Conservation (phyloP, 2,329 filamentous ascomycete species). For the Gliomastix tumulicola region DNA sequence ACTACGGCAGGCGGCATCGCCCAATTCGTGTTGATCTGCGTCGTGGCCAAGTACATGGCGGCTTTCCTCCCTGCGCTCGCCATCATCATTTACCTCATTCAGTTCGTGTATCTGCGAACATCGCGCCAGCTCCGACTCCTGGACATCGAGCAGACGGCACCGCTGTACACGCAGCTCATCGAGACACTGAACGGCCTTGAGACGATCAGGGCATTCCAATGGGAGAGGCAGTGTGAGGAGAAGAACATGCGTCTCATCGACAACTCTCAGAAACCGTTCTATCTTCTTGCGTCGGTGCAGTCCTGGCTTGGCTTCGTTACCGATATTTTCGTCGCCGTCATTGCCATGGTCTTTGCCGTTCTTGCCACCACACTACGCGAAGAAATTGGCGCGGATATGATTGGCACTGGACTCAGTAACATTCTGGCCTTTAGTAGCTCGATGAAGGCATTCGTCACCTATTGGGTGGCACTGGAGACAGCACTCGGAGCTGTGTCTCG, state of each 20-base stretch:
- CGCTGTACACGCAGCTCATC: constrained; percentile 40
- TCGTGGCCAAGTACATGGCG: constrained; percentile 10
- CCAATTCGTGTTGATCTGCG: constrained; percentile 11
- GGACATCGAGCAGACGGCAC: constrained; percentile 42
- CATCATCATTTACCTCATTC: constrained; percentile 8
- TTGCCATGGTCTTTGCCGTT: constrained; percentile 11
- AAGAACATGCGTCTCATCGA: constrained; percentile 27
- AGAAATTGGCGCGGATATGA: constrained; percentile 5
- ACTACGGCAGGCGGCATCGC: constrained; percentile 11
- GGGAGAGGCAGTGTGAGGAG: constrained; percentile 26
- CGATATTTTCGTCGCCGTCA: constrained; percentile 11
- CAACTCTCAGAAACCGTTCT: constrained; percentile 37
- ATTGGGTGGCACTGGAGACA: constrained; percentile 20
- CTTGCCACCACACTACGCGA: constrained; percentile 10
- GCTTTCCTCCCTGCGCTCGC: constrained; percentile 7
- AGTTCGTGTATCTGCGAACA: constrained; percentile 35
- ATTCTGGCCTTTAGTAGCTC: constrained; percentile 20
- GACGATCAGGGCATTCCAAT: constrained; percentile 42
- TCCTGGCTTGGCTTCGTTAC: constrained; percentile 15
- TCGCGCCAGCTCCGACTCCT: constrained; percentile 44
- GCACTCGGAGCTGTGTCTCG: constrained; percentile 16
- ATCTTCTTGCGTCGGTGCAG: constrained; percentile 26
- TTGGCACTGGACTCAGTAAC: constrained; percentile 16
- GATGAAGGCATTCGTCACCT: constrained; percentile 19
- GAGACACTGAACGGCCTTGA: constrained; percentile 38